A percentile compares a stretch with the other conserved stretches of the same genome.
Evolutionary conservation across 2,329 filamentous ascomycete species (phyloP).

Genomic region (Penicillium sp.): DNA sequence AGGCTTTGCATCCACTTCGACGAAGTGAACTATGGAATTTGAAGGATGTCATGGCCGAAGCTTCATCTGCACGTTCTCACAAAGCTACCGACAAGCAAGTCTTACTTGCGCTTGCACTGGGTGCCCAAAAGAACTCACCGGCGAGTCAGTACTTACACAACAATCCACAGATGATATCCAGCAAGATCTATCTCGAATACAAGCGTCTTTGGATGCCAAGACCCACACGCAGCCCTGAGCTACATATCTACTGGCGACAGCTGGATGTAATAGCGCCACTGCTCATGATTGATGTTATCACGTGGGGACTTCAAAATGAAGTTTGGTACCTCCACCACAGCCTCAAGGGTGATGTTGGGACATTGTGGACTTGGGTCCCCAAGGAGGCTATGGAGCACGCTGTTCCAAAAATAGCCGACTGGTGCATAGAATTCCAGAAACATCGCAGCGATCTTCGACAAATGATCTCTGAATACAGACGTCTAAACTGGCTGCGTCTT

Average conservation of each 20-base stretch:
- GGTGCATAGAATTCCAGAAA: background rate
- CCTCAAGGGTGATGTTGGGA: conserved; percentile 6
- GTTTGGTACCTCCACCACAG: conserved; percentile 10
- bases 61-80: background rate
- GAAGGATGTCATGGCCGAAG: background rate
- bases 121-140: background rate
- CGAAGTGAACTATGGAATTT: background rate
- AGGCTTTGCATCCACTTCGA: conserved; percentile 2
- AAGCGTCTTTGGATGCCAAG: conserved; percentile 7
- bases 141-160: background rate
- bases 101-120: background rate
- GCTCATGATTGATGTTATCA: background rate
- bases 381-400: background rate
- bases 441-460: conserved; percentile 9
- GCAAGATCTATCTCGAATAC: conserved; percentile 4
- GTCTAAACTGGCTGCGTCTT: conserved; percentile 29
- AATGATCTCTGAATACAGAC: conserved; percentile 6
- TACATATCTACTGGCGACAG: conserved; percentile 29
- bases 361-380: conserved; percentile 7
- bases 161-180: background rate
- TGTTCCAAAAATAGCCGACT: background rate
- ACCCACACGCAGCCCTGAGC: background rate
- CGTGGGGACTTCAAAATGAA: conserved; percentile 11
- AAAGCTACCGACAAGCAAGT: background rate
- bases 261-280: conserved; percentile 29